phyloP scores from a whole-genome alignment of 2,329 filamentous ascomycete species.

The Fusarium nanum region DNA sequence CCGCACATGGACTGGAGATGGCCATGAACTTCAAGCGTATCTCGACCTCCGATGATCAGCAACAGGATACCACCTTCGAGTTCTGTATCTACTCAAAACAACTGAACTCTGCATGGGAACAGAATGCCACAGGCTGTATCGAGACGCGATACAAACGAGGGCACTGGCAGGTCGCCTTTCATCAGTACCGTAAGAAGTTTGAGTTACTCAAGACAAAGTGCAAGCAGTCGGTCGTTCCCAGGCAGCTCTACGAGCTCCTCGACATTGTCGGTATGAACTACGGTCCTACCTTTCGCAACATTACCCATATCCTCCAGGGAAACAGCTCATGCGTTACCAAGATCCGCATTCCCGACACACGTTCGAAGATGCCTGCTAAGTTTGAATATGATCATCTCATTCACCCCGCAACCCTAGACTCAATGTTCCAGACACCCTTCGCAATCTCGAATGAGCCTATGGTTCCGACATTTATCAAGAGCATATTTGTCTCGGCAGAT shows the following conservation, averaged over 20 bases:
- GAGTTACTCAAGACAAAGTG: constrained; percentile 46
- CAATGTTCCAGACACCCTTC: constrained; percentile 66
- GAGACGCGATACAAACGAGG: constrained; percentile 45
- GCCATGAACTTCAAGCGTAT: constrained; percentile 57
- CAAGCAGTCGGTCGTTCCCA: constrained; percentile 52
- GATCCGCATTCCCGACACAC: constrained; percentile 62
- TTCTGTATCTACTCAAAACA: constrained; percentile 63
- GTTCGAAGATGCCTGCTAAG: constrained; percentile 62
- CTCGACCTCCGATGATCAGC: not conserved
- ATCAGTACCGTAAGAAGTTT: constrained; percentile 39
- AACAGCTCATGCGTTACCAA: constrained; percentile 52
- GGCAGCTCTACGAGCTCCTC: constrained; percentile 63
- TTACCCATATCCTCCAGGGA: constrained; percentile 52
- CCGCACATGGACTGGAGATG: constrained; percentile 61
- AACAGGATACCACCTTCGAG: constrained; percentile 39
- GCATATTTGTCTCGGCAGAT: constrained; percentile 59
- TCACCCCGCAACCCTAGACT: constrained; percentile 68
- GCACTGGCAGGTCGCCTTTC: constrained; percentile 35
- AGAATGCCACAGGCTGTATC: constrained; percentile 55
- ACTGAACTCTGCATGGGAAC: constrained; percentile 55
- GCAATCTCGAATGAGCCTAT: constrained; percentile 59
- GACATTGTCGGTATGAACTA: constrained; percentile 65
- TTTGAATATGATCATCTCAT: constrained; percentile 67
- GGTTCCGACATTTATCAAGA: constrained; percentile 61
- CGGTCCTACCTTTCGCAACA: constrained; percentile 62